A percentile compares a stretch with the other conserved stretches of the same genome.
phyloP scores from a whole-genome alignment of 2,329 filamentous ascomycete species.

The Madurella fahalii region DNA sequence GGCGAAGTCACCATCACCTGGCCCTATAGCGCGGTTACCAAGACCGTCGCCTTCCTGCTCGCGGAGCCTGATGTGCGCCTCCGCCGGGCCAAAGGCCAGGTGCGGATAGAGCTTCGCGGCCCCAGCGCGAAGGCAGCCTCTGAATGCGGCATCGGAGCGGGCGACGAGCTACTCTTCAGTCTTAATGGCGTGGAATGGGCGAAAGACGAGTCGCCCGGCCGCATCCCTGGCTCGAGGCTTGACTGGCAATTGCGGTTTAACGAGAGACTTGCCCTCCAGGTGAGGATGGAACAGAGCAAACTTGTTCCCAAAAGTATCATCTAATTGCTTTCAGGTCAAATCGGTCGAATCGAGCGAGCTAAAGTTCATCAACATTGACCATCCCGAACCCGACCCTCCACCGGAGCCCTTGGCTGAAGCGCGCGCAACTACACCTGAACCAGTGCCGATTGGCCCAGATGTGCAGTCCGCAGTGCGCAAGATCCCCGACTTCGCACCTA shows the following conservation, averaged over 20 bases:
- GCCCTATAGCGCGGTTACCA: constrained; percentile 80
- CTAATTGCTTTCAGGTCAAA: constrained; percentile 35
- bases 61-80: constrained; percentile 81
- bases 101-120: constrained; percentile 71
- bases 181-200: constrained; percentile 67
- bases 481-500: constrained; percentile 36
- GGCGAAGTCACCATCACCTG: constrained; percentile 82
- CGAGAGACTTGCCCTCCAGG: constrained; percentile 46
- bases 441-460: background rate
- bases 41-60: constrained; percentile 71
- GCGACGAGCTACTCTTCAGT: constrained; percentile 67
- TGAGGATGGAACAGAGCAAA: constrained; percentile 23
- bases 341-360: constrained; percentile 45
- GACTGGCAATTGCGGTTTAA: constrained; percentile 58
- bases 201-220: constrained; percentile 45
- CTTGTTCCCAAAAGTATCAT: background rate
- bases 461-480: constrained; percentile 20
- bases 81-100: constrained; percentile 71
- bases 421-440: constrained; percentile 20
- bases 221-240: constrained; percentile 47
- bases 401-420: constrained; percentile 18
- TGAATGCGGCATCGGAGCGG: constrained; percentile 66
- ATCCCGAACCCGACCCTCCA: constrained; percentile 27
- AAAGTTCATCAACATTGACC: constrained; percentile 51
- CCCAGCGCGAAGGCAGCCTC: constrained; percentile 66